Base-by-base conservation (phyloP, 371 early-diverging fungal genomes). In the Circinella umbellata region DNA sequence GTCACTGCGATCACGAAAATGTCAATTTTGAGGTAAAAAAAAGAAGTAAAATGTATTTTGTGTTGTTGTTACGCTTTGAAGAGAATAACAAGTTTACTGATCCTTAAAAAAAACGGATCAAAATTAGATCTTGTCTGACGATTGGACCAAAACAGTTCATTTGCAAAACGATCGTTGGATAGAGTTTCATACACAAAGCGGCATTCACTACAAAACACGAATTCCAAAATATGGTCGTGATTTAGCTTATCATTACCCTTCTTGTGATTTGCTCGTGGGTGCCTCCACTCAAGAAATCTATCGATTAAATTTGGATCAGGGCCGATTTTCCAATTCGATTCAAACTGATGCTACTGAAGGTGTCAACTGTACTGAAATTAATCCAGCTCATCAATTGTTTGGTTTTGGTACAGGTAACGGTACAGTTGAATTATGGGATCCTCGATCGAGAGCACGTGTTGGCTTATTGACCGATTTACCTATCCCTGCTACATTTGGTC, bases 161-260 rank as follows among this genome's bases (percentile, higher is more conserved):
- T 80, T 99, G 78, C 98, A 98, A 80, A 86, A 88, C 49, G 98
- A 98, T 79, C 89, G 98, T 61, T 88, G 92, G n/a, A 76, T 99
- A 10, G 99, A 99, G 84, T 94, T 99, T 71, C 99, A 99, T 77
- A 85, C 95, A 8, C 98, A 97, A 74, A 96, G 93, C 27, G 99
- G 98, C 63, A 82, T 97, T 79, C 98, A 98, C 75, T 98, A 96
- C 74, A 87, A 91, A 66, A 95, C 98, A n/a, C 89, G 98, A 75
- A 93, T 99, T 36, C 99, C 99, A 54, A 93, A 94, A 81, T 97
- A 96, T 75, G 98, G 98, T 11, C 91, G 99, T 35, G 97, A 94
- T 72, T 75, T 99, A 46, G 90, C 90, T 6, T 98, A 98, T 75
- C 97, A 99, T 75, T 94, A 84, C 66, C 93, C 96, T 47, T 91